Evolutionary conservation across 768 basidiomycete genomes (phyloP), one percentile per base, ranked within the genome.

Genomic region (Collybia sordida): DNA sequence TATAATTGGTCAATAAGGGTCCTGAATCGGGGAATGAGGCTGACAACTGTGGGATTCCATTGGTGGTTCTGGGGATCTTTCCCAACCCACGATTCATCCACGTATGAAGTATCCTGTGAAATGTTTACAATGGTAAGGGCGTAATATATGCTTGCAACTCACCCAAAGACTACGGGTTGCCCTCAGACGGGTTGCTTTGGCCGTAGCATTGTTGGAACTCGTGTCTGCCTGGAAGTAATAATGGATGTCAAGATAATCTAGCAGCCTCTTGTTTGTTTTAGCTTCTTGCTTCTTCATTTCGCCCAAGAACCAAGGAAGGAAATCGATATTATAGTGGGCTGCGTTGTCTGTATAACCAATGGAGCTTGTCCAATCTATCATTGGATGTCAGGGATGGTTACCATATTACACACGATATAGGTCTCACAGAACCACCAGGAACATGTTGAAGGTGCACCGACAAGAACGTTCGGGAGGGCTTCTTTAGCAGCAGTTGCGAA

Each of bases 161-260:
- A 74, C 77, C 79, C 79, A 81, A 27, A 77, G 64, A 49, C 74
- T 74, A n/a, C 79, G 72, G 21, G 78, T 75, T 65, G 71, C 68
- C 37, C 80, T 67, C 45, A 81, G 60, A 7, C 79, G 67, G 34
- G 79, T 64, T 17, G 80, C 79, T 58, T 79, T 76, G 4, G 79
- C 75, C 23, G 75, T 71, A 37, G 56, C 77, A 56, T 80, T 74
- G 54, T 78, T 76, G n/a, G 77, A 74, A 50, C 76, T 79, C 6
- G 77, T 78, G 54, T 80, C 79, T 9, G 77, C 55, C 45, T 70
- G 69, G 71, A 72, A 80, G 65, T 81, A 81, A 56, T 80, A 81
- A 52, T 81, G 80, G 49, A 81, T 72, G 56, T 80, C 80, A 45
- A 81, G 73, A 60, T 72, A 79, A 58, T 81, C 80, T n/a, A 81